Percentiles rank a stretch among this genome's conserved stretches.
Evolutionary conservation across 129 eudicot species (phyloP).

Genomic region (Deinandra increscens): DNA sequence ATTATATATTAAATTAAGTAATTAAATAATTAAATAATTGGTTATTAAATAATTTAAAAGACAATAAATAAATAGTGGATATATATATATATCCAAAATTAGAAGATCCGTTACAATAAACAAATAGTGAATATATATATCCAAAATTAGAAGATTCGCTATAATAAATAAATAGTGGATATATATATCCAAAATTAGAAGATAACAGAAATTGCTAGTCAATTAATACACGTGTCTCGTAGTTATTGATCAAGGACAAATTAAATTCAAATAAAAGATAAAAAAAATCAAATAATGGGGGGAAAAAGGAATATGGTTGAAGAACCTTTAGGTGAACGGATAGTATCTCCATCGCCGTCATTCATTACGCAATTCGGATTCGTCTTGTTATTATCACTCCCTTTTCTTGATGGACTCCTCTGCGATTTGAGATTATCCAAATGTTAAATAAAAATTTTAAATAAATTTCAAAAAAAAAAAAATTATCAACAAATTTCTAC

Average conservation of each 20-base stretch:
- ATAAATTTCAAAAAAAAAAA: background rate
- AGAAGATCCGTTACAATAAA: too few species aligned
- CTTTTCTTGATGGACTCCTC: conserved; percentile 60
- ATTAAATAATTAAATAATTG: too few species aligned
- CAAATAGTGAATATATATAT: too few species aligned
- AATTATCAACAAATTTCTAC: conserved; percentile 9
- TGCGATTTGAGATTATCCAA: conserved; percentile 36
- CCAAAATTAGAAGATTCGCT: too few species aligned
- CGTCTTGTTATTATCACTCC: conserved; percentile 41
- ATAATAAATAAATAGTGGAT: too few species aligned
- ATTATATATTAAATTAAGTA: too few species aligned
- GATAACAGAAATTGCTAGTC: background rate
- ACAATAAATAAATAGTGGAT: too few species aligned
- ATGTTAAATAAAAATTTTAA: background rate
- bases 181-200: too few species aligned
- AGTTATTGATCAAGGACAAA: background rate
- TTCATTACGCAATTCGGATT: conserved; percentile 23
- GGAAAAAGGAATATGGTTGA: background rate
- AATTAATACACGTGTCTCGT: background rate
- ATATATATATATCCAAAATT: too few species aligned
- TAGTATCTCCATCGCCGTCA: conserved; percentile 34
- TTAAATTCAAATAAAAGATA: background rate
- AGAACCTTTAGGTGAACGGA: conserved; percentile 51
- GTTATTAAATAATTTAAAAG: too few species aligned
- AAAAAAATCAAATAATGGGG: background rate